phyloP scores from a whole-genome alignment of 108 stramenopile species.

The Nitzschia sp. region DNA sequence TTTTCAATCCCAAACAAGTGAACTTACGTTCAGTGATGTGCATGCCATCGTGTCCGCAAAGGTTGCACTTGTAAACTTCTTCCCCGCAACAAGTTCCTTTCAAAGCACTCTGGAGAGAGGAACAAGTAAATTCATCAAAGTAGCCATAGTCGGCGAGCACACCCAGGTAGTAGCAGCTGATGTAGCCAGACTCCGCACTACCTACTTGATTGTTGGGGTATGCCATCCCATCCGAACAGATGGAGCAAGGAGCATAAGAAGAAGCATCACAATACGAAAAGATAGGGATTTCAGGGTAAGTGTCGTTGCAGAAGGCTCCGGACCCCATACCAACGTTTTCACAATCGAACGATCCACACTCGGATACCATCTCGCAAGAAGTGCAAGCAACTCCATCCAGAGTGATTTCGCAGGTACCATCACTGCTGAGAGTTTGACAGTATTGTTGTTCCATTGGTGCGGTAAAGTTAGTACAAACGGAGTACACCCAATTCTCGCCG shows the following conservation, averaged over 20 bases:
- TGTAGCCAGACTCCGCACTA: background rate
- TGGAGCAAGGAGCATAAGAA: constrained; percentile 2
- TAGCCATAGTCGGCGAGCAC: background rate
- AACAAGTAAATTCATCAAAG: background rate
- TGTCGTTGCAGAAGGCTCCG: constrained; percentile 4
- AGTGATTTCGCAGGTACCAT: background rate
- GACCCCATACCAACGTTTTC: constrained; percentile 3
- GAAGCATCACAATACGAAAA: background rate
- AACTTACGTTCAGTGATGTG: constrained; percentile 3
- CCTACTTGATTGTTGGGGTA: background rate
- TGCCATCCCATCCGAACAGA: constrained; percentile 1
- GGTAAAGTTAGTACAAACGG: constrained; percentile 1
- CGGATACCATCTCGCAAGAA: constrained; percentile 2
- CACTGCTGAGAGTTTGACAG: background rate
- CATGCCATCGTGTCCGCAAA: constrained; percentile 1
- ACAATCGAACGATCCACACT: constrained; percentile 18
- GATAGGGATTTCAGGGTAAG: background rate
- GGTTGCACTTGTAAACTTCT: background rate
- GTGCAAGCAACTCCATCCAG: constrained; percentile 3
- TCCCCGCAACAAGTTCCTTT: background rate
- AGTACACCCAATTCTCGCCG: background rate
- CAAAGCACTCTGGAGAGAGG: background rate
- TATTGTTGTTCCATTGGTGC: background rate
- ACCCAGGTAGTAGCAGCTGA: constrained; percentile 10
- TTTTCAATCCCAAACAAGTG: background rate